phyloP scores from a whole-genome alignment of 805 yeast genomes.

The Cyberlindnera meyerae region DNA sequence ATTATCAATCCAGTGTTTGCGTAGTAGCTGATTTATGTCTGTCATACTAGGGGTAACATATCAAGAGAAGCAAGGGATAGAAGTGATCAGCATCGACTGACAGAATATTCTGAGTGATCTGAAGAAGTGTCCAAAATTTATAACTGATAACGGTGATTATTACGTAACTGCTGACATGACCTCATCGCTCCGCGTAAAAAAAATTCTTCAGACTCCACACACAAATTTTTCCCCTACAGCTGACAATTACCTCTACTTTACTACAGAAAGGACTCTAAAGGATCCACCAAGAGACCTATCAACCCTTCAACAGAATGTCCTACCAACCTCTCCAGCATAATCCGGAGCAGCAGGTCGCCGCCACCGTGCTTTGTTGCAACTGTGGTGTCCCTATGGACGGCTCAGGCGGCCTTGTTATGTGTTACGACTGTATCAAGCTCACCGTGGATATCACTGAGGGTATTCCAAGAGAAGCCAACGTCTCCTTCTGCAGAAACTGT shows the following conservation, averaged over 20 bases:
- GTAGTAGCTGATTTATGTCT: too few relatives aligned
- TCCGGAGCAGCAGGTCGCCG: constrained; percentile 38
- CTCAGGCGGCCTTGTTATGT: constrained; percentile 87
- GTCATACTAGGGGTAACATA: too few relatives aligned
- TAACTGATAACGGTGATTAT: neutral
- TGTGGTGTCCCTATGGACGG: constrained; percentile 99
- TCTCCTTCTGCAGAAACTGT: constrained; percentile 95
- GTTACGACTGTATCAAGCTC: constrained; percentile 93
- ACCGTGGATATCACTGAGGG: constrained; percentile 93
- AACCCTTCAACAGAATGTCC: constrained; percentile 25
- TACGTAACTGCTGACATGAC: constrained; percentile 4
- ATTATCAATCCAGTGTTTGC: constrained; percentile 4
- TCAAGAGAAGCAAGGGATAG: too few relatives aligned
- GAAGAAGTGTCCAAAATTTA: too few relatives aligned
- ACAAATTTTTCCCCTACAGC: constrained; percentile 1
- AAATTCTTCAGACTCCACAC: neutral
- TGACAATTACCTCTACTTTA: too few relatives aligned
- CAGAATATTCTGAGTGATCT: too few relatives aligned
- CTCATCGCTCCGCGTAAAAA: constrained; percentile 1
- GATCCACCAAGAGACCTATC: too few relatives aligned
- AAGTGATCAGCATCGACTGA: neutral
- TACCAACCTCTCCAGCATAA: constrained; percentile 33
- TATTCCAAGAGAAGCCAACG: constrained; percentile 87
- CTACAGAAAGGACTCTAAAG: too few relatives aligned
- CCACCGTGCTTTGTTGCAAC: constrained; percentile 94